Percentiles rank a stretch among this genome's conserved stretches.
Evolutionary conservation across 176 grass and related monocot species (phyloP).

Genomic region (Avena eriantha): DNA sequence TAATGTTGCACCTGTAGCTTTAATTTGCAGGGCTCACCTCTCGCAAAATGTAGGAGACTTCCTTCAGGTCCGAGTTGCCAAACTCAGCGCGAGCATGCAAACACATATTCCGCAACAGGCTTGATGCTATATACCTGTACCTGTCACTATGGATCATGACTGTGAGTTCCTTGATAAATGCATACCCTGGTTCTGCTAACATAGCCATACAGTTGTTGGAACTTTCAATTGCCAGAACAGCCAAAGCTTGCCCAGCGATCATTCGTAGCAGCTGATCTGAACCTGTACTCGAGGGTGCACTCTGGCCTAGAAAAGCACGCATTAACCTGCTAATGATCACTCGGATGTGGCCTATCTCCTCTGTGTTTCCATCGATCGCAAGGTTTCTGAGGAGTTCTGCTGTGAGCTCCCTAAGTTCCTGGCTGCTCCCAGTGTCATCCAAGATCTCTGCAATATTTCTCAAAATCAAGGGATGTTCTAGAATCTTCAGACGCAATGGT

Average conservation of each 20-base stretch:
- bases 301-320: constrained; percentile 11
- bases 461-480: constrained; percentile 30
- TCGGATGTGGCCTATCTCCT: neutral
- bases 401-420: neutral
- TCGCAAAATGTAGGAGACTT: neutral
- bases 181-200: constrained; percentile 8
- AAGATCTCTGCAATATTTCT: constrained; percentile 30
- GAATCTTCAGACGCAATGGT: neutral
- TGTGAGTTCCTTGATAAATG: constrained; percentile 4
- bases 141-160: neutral
- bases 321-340: constrained; percentile 8
- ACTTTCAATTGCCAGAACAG: constrained; percentile 28
- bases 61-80: neutral
- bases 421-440: neutral
- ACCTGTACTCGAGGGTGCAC: neutral
- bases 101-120: constrained; percentile 28
- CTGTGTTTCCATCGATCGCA: neutral
- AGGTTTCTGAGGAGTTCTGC: constrained; percentile 30
- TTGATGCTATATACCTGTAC: constrained; percentile 22
- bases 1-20: neutral
- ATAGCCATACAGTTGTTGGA: constrained; percentile 22
- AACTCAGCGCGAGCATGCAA: neutral
- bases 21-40: neutral
- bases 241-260: constrained; percentile 4
- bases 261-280: neutral